Base-by-base conservation (phyloP, 345 rosid genomes). In the Melaleuca alternifolia region DNA sequence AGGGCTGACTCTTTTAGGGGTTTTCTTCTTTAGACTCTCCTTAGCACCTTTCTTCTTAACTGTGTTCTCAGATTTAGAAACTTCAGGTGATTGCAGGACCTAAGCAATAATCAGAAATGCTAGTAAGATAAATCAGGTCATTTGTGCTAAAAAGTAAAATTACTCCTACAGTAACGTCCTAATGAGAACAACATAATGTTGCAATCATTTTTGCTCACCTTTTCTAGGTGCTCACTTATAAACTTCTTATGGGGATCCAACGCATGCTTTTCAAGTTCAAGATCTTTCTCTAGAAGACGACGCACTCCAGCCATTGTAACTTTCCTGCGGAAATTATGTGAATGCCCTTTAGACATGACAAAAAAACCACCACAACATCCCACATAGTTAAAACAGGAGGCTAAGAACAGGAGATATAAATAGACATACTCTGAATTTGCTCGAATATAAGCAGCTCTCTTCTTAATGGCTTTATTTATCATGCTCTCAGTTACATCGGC, bases 231-330 rank as follows among this genome's bases (percentile, higher is more conserved):
- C 65, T 88, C 87, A 88, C 90, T 90, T 57, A 96, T 93, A 85
- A 94, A 92, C 89, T 91, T 91, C 92, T 96, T 97, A 88, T 85
- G 91, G 28, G 93, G 90, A 89, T 95, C 99, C 88, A 97, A 97
- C 54, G 91, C 52, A 91, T 59, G 16, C 83, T 93, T 93, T 59
- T 93, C 94, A 56, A 96, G 92, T 83, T 91, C 86, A 88, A 97
- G 96, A 92, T 97, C 99, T 89, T 92, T 91, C 92, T 97, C 99
- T 90, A 96, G 89, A 83, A 94, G 93, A 50, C 99, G 92, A 86
- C 98, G 98, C 86, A 94, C 94, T 86, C 93, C 93, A 79, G 92
- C 95, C 98, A 97, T 92, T 28, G 99, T 93, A 86, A 96, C 88
- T 86, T 90, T 83, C 83, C 98, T 97, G 92, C 83, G 84, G 61